Conservation (phyloP, 1,284 basidiomycete species). For the Pseudozyma hubeiensis region DNA sequence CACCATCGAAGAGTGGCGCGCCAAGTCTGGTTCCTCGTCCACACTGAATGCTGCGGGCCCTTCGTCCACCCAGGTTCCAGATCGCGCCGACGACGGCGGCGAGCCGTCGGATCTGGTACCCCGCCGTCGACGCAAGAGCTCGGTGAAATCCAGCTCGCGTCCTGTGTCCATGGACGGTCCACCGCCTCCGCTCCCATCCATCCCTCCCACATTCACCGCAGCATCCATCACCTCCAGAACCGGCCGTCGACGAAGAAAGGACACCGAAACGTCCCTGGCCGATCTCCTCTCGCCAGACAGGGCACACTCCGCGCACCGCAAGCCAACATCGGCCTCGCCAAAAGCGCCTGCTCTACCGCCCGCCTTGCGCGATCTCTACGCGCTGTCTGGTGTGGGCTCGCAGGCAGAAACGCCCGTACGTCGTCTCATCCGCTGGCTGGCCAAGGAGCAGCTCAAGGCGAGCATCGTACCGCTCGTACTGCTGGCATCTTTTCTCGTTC, state of each 20-base stretch:
- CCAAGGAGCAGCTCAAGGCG: constrained; percentile 49
- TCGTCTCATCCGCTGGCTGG: constrained; percentile 53
- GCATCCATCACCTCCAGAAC: constrained; percentile 37
- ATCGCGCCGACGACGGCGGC: not conserved
- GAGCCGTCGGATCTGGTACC: constrained; percentile 14
- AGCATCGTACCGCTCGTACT: constrained; percentile 34
- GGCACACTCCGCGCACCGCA: constrained; percentile 11
- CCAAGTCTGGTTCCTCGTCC: constrained; percentile 18
- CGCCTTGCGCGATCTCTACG: constrained; percentile 33
- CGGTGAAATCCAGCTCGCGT: constrained; percentile 22
- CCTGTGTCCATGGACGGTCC: constrained; percentile 32
- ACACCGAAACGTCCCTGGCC: constrained; percentile 19
- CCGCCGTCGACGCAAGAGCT: constrained; percentile 33
- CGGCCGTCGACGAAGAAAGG: constrained; percentile 21
- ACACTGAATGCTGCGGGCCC: not conserved
- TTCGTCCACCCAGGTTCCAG: not conserved
- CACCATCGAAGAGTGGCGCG: constrained; percentile 50
- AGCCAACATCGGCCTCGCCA: not conserved
- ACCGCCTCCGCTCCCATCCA: constrained; percentile 22
- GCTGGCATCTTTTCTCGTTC: constrained; percentile 38
- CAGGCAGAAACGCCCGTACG: constrained; percentile 57
- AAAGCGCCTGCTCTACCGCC: constrained; percentile 2
- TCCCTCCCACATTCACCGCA: constrained; percentile 14
- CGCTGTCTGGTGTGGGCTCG: constrained; percentile 26
- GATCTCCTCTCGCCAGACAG: constrained; percentile 17